These are phyloP conservation scores for Microstroma glucosiphilum DNA, from an alignment of 1,284 basidiomycete genomes.

Conservation along the genomic window DNA sequence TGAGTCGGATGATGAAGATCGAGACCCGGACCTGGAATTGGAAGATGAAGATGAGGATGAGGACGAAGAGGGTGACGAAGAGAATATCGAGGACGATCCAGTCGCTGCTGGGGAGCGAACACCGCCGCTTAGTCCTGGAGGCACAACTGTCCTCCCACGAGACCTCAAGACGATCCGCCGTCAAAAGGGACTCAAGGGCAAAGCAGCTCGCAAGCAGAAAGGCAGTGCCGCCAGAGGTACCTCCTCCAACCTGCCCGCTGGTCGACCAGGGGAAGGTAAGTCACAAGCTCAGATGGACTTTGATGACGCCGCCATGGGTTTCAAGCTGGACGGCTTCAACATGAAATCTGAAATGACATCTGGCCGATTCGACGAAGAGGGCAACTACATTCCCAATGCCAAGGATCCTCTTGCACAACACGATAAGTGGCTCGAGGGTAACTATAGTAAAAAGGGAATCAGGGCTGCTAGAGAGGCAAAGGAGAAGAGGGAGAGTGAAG, in stretches of 20 bases:
- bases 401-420: slow-evolving; percentile 80
- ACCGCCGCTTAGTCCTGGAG: slow-evolving; percentile 16
- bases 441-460: slow-evolving; percentile 74
- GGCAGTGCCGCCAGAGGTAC: background rate
- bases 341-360: slow-evolving; percentile 98
- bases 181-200: slow-evolving; percentile 8
- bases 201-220: slow-evolving; percentile 8
- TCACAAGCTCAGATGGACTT: slow-evolving; percentile 44
- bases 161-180: slow-evolving; percentile 23
- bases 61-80: slow-evolving; percentile 18
- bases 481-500: slow-evolving; percentile 59
- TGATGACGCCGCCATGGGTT: slow-evolving; percentile 63
- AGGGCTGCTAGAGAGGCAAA: slow-evolving; percentile 64
- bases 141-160: too few relatives aligned
- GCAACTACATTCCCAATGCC: slow-evolving; percentile 72
- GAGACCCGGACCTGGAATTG: slow-evolving; percentile 40
- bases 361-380: slow-evolving; percentile 91
- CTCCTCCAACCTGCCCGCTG: background rate
- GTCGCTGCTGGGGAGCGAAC: slow-evolving; percentile 33
- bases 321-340: slow-evolving; percentile 88
- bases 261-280: slow-evolving; percentile 9
- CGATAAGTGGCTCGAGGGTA: slow-evolving; percentile 87
- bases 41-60: slow-evolving; percentile 28
- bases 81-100: slow-evolving; percentile 20
- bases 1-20: slow-evolving; percentile 32